Evolutionary conservation across 768 basidiomycete genomes (phyloP).

Genomic region (Pisolithus orientalis): DNA sequence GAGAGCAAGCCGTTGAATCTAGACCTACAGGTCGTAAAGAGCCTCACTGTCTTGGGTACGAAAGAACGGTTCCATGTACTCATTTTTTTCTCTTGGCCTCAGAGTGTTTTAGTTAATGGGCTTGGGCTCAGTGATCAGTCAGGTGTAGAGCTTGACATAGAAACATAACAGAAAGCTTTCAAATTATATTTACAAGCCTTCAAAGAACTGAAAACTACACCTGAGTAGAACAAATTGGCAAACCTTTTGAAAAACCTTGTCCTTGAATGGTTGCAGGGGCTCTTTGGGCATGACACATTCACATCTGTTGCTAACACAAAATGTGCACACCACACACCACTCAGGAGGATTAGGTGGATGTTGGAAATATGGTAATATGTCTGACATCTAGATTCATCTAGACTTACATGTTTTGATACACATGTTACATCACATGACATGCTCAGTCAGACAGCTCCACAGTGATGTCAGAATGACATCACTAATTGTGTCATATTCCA

Average conservation of each 20-base stretch:
- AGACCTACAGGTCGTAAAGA: constrained; percentile 50
- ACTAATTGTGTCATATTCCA: too few relatives aligned
- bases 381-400: too few relatives aligned
- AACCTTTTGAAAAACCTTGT: constrained; percentile 45
- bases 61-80: constrained; percentile 50
- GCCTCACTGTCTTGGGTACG: constrained; percentile 72
- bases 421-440: too few relatives aligned
- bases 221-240: constrained; percentile 53
- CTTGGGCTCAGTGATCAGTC: constrained; percentile 13
- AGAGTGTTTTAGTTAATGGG: neutral
- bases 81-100: neutral
- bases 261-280: constrained; percentile 44
- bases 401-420: too few relatives aligned
- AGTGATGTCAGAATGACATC: too few relatives aligned
- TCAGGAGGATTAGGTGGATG: too few relatives aligned
- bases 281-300: constrained; percentile 74
- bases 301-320: constrained; percentile 32
- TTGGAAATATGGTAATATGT: too few relatives aligned
- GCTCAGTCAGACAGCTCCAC: too few relatives aligned
- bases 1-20: constrained; percentile 29
- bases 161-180: constrained; percentile 63
- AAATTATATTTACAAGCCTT: constrained; percentile 58
- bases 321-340: too few relatives aligned
- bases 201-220: constrained; percentile 42
- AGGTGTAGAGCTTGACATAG: constrained; percentile 50